Conservation (phyloP, 2,329 filamentous ascomycete species). For the Dryadomyces quercus-mongolicae region DNA sequence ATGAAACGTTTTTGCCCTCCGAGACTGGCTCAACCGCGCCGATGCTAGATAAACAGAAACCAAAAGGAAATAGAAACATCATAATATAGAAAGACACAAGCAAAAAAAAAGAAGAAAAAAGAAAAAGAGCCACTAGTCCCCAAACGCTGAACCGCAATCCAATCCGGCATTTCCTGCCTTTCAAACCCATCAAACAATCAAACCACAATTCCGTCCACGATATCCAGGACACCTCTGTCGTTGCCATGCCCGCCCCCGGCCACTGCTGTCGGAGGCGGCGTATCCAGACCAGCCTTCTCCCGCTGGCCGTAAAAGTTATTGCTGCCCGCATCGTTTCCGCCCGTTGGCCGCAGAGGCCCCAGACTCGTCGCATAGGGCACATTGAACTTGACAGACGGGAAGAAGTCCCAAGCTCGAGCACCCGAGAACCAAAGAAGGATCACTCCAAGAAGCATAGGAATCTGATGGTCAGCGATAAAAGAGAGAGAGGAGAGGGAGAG, state of each 20-base stretch:
- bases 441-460: constrained; percentile 12
- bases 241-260: neutral
- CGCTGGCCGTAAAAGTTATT: neutral
- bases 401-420: constrained; percentile 9
- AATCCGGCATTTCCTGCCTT: neutral
- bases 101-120: neutral
- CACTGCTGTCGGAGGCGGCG: neutral
- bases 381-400: constrained; percentile 11
- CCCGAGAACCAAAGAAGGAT: constrained; percentile 12
- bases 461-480: constrained; percentile 3
- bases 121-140: neutral
- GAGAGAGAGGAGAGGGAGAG: neutral
- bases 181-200: neutral
- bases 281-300: neutral
- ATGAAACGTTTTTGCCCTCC: too few relatives aligned
- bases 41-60: neutral
- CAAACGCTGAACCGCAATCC: neutral
- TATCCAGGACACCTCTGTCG: neutral
- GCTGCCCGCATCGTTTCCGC: neutral
- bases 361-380: constrained; percentile 12
- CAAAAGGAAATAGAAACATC: neutral
- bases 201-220: neutral
- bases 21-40: neutral
- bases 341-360: constrained; percentile 3
- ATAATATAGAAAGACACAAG: neutral